These are phyloP conservation scores for Pseudogymnoascus sp. DNA, from an alignment of 2,329 filamentous ascomycete genomes.

Conservation along the genomic window DNA sequence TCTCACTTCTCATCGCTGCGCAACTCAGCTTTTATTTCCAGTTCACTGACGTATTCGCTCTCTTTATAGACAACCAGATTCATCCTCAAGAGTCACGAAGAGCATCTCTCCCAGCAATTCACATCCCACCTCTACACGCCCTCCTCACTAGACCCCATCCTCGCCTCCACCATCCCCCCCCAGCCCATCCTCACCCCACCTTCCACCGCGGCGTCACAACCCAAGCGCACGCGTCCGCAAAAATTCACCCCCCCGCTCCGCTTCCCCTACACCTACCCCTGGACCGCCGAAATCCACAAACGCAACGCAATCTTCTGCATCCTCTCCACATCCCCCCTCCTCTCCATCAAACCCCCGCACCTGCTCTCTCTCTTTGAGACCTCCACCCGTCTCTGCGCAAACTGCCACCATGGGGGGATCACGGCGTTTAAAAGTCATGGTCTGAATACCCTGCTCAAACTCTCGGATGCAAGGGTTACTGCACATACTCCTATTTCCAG, in stretches of 20 bases:
- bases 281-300: background rate
- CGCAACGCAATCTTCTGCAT: background rate
- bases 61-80: background rate
- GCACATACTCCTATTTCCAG: background rate
- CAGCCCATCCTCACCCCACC: background rate
- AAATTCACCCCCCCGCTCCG: background rate
- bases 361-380: background rate
- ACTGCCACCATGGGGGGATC: background rate
- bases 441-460: background rate
- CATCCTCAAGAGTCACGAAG: background rate
- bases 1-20: background rate
- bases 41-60: background rate
- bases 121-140: background rate
- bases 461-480: background rate
- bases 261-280: slow-evolving; percentile 1
- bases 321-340: background rate
- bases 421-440: background rate
- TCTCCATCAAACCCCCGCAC: background rate
- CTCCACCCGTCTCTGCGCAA: background rate
- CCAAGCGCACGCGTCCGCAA: background rate
- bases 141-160: background rate
- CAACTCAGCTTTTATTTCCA: background rate
- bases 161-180: background rate
- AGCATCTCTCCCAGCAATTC: background rate
- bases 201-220: background rate